Evolutionary conservation across 345 rosid genomes (phyloP), one percentile per base, ranked within the genome.

Genomic region (Brassica nigra): DNA sequence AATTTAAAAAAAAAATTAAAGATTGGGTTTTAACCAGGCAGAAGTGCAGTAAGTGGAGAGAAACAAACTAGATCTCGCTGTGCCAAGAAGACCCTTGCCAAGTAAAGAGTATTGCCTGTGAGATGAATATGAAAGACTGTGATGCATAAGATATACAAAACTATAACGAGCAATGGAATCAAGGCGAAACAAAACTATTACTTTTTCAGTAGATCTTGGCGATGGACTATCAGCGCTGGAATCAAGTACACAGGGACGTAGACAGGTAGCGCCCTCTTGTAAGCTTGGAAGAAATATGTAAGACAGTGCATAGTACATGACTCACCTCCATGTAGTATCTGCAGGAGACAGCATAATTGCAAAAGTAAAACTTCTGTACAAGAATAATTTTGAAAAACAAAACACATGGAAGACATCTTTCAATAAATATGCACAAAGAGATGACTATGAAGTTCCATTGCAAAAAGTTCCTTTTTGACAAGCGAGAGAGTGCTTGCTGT

Each of bases 181-280:
- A 28, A 31, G 8, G 20, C 1, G 42, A 20, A 16, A 55, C 44
- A 58, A 15, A 36, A 33, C 29, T 49, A 11, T 14, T 86, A 95
- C 99, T 94, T 90, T 88, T 90, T 85, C 44, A 80, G 65, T 64
- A 95, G 97, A 72, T 85, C 97, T 78, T 87, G 85, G 27, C 99
- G 97, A 87, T 95, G 99, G 76, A 95, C 95, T 77, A 95, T 90
- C 52, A 95, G 75, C 28, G 99, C 97, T 54, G 99, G 97, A 75
- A 95, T 66, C 71, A 95, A 80, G 87, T 95, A 95, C 16, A 95
- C 99, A 52, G 97, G 99, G 68, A 95, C 87, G 82, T 95, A 95
- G 6, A 95, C 95, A 3, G 95, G 97, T 66, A 95, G 64, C 7
- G 99, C 95, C 84, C 99, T 90, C 84, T 83, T 88, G 81, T 91